phyloP scores from a whole-genome alignment of 768 basidiomycete genomes.

The Boletus sp. region DNA sequence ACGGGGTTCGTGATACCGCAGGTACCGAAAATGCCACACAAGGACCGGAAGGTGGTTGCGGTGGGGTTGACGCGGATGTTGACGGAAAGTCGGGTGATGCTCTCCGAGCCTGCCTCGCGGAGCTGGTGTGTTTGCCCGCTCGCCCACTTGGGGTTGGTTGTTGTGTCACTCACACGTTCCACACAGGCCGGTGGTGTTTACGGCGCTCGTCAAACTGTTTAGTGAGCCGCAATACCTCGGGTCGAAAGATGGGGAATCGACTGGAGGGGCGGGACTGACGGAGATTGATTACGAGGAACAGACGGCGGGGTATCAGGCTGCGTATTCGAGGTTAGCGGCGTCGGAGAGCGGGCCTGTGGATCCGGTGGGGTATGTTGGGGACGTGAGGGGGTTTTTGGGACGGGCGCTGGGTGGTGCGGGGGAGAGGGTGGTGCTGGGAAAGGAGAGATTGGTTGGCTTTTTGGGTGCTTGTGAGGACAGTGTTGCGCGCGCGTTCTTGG shows the following conservation, averaged over 20 bases:
- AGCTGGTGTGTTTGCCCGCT: slow-evolving; percentile 51
- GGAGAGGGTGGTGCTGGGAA: slow-evolving; percentile 10
- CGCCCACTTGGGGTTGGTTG: neutral
- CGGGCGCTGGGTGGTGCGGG: slow-evolving; percentile 32
- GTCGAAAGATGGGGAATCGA: slow-evolving; percentile 13
- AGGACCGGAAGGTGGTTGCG: slow-evolving; percentile 80
- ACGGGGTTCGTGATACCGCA: slow-evolving; percentile 77
- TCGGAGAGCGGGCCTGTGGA: slow-evolving; percentile 59
- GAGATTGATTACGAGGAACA: slow-evolving; percentile 90
- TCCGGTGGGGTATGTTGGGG: slow-evolving; percentile 56
- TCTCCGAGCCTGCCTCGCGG: slow-evolving; percentile 57
- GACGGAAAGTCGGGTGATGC: slow-evolving; percentile 68
- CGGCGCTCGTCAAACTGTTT: slow-evolving; percentile 72
- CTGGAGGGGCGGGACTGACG: slow-evolving; percentile 41
- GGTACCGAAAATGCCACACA: slow-evolving; percentile 71
- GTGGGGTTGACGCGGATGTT: slow-evolving; percentile 80
- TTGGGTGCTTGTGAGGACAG: slow-evolving; percentile 19
- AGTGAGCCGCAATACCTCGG: slow-evolving; percentile 69
- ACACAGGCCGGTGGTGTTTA: slow-evolving; percentile 64
- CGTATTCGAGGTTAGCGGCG: slow-evolving; percentile 88
- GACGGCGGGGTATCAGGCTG: slow-evolving; percentile 87
- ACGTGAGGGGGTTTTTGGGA: slow-evolving; percentile 54
- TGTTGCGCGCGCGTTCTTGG: slow-evolving; percentile 29
- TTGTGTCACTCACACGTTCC: neutral
- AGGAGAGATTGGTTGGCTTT: slow-evolving; percentile 19